phyloP scores from a whole-genome alignment of 208 protist species.

The Herpetomonas samuelpessoai region DNA sequence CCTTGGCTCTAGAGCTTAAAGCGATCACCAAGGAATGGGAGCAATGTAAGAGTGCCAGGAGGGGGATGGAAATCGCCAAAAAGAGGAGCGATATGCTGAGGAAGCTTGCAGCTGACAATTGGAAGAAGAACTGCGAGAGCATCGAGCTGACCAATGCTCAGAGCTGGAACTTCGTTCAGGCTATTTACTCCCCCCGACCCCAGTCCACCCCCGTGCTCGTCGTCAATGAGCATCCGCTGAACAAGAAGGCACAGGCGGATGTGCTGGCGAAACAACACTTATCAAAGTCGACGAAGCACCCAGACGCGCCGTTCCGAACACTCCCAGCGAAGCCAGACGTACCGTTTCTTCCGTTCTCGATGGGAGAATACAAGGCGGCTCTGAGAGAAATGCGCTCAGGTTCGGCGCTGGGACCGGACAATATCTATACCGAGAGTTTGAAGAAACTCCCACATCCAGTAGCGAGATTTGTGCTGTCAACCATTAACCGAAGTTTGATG shows the following conservation, averaged over 20 bases:
- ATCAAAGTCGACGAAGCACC: slow-evolving; percentile 9
- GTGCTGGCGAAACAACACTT: slow-evolving; percentile 7
- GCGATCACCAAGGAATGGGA: neutral
- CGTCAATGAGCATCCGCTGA: slow-evolving; percentile 1
- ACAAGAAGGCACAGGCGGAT: slow-evolving; percentile 4
- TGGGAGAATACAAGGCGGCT: slow-evolving; percentile 10
- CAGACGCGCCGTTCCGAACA: neutral
- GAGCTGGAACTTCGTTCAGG: slow-evolving; percentile 12
- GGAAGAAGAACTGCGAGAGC: neutral
- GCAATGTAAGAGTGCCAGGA: neutral
- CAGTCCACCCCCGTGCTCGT: slow-evolving; percentile 1
- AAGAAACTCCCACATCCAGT: slow-evolving; percentile 4
- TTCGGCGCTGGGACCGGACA: slow-evolving; percentile 11
- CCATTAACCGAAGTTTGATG: slow-evolving; percentile 19
- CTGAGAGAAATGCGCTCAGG: slow-evolving; percentile 6
- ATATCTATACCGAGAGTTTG: slow-evolving; percentile 9
- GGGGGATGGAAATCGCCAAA: neutral
- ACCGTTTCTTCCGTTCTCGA: neutral
- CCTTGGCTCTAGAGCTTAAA: slow-evolving; percentile 14
- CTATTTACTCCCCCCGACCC: slow-evolving; percentile 9
- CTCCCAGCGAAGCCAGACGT: neutral
- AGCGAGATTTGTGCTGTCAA: neutral
- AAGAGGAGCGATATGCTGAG: neutral
- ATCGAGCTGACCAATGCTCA: neutral
- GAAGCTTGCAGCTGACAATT: neutral